Base-by-base conservation (phyloP, 108 stramenopile genomes). In the Skeletonema menzelii region DNA sequence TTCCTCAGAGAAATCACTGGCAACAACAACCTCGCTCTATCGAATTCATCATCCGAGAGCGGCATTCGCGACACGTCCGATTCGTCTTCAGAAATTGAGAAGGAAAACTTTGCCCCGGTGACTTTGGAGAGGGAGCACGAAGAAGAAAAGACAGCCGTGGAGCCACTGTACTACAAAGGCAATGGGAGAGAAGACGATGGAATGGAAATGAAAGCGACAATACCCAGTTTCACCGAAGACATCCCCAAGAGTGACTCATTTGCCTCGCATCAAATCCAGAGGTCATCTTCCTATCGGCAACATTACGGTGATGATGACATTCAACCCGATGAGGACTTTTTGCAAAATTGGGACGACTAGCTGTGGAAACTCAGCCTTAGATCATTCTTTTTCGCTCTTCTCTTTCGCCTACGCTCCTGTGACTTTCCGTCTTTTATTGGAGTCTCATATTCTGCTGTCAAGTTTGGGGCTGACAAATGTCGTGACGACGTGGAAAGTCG, bases 381-480 rank as follows among this genome's bases (percentile, higher is more conserved):
- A 6, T 10, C 8, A n/a, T 22, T 53, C 22, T 53, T 53, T 53
- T 15, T 53, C 0, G 8, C 10, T 20, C 8, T 6, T n/a, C 49
- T 24, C 5, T 53, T 53, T 53, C 22, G 19, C 49, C 15, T 22
- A 5, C 49, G 19, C n/a, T n/a, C 22, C n/a, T 3, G 19, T 53
- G 49, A 22, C 22, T 15, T 53, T 22, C 1, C 49, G 27, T 72
- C 70, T 37, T 53, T 56, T 19, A 72, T 72, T 12, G 70, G 70
- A 38, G 56, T n/a, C n/a, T n/a, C n/a, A n/a, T n/a, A n/a, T n/a
- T n/a, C n/a, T n/a, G n/a, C n/a, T n/a, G n/a, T 31, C 27, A 72
- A 17, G 47, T 72, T 35, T 8, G 70, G 70, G n/a, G 70, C 70
- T 8, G 70, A 72, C 2, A n/a, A 22, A 63, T 72, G 60, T 49